phyloP scores from a whole-genome alignment of 176 grass and related monocot genomes.

The Juncus inflexus region DNA sequence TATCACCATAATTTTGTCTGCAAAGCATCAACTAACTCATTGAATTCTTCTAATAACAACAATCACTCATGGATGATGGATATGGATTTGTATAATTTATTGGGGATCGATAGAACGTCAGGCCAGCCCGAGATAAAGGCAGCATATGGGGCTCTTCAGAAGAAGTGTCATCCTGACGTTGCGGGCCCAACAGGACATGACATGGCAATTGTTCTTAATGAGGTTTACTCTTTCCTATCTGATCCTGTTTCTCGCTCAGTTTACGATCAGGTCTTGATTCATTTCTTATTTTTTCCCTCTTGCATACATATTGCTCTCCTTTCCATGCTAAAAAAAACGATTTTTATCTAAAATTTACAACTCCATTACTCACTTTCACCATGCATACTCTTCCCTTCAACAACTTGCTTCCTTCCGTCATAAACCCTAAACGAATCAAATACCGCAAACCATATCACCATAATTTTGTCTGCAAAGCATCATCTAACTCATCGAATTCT shows the following conservation, averaged over 20 bases:
- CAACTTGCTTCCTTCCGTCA: conserved; percentile 23
- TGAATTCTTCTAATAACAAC: neutral
- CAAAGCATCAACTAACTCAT: conserved; percentile 28
- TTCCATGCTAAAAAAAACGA: too few species aligned
- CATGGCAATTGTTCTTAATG: conserved; percentile 93
- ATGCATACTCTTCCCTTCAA: conserved; percentile 42
- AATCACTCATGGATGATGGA: conserved; percentile 51
- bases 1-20: conserved; percentile 14
- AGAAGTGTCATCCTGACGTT: conserved; percentile 93
- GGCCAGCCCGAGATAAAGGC: conserved; percentile 71
- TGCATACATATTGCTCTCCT: too few species aligned
- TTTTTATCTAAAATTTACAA: too few species aligned
- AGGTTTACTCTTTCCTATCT: conserved; percentile 77
- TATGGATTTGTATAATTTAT: conserved; percentile 75
- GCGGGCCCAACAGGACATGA: conserved; percentile 53
- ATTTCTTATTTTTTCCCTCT: neutral
- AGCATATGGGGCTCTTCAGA: conserved; percentile 78
- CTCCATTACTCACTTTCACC: conserved; percentile 2
- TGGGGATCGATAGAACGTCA: conserved; percentile 63
- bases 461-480: conserved; percentile 28
- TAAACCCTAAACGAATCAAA: neutral
- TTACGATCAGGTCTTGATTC: conserved; percentile 54
- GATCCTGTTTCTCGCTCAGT: conserved; percentile 61
- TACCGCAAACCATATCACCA: conserved; percentile 14
- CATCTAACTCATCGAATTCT: conserved; percentile 12